Conservation (phyloP, 2,329 filamentous ascomycete genomes). For the Scortechinia acanthostroma region DNA sequence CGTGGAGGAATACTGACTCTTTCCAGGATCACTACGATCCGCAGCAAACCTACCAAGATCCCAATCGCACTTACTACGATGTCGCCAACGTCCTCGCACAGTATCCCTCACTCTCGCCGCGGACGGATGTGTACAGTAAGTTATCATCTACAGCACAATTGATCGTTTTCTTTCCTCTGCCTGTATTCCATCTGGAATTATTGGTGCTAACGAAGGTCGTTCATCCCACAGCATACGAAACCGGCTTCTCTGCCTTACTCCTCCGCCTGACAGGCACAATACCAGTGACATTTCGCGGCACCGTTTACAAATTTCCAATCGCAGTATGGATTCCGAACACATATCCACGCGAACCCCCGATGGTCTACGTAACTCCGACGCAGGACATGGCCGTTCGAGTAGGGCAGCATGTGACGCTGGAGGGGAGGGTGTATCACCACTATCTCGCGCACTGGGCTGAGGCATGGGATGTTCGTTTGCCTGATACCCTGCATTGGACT, state of each 20-base stretch:
- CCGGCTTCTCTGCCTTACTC: constrained; percentile 78
- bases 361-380: constrained; percentile 82
- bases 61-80: constrained; percentile 87
- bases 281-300: constrained; percentile 84
- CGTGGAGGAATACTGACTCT: neutral
- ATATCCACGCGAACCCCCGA: constrained; percentile 78
- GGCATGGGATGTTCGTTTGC: constrained; percentile 75
- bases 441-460: constrained; percentile 85
- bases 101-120: constrained; percentile 73
- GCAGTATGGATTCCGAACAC: constrained; percentile 87
- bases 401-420: constrained; percentile 88
- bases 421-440: constrained; percentile 90
- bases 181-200: too few relatives aligned
- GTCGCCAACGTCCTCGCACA: constrained; percentile 75
- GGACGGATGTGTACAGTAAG: constrained; percentile 92
- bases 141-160: too few relatives aligned
- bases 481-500: neutral
- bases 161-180: too few relatives aligned
- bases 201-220: too few relatives aligned
- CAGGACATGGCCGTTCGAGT: constrained; percentile 83
- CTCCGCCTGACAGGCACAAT: constrained; percentile 81
- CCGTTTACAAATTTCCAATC: constrained; percentile 82
- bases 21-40: constrained; percentile 71
- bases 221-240: constrained; percentile 62
- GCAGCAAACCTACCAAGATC: constrained; percentile 37